Percentiles rank a stretch among this genome's conserved stretches.
phyloP scores from a whole-genome alignment of 2,329 filamentous ascomycete genomes.

The Penicillium sp. region DNA sequence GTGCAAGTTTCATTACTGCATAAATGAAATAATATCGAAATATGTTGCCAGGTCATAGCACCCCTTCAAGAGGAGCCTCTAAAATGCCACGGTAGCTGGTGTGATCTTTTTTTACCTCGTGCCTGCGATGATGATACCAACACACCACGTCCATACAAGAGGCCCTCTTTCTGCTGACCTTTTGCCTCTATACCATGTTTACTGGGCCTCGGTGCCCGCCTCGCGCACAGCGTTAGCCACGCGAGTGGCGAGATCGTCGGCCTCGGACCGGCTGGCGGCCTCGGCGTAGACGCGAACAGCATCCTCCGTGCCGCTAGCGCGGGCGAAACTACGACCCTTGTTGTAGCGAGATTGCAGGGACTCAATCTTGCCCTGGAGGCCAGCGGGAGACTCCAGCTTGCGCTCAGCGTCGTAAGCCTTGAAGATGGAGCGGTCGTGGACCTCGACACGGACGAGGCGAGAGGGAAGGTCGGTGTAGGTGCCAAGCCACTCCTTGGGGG shows the following conservation, averaged over 20 bases:
- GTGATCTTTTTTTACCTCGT: constrained; percentile 14
- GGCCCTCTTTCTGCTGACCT: background rate
- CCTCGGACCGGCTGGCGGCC: constrained; percentile 83
- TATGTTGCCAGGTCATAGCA: constrained; percentile 20
- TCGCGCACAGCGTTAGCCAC: constrained; percentile 75
- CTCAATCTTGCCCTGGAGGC: constrained; percentile 84
- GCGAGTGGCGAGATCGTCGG: constrained; percentile 84
- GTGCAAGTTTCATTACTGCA: constrained; percentile 27
- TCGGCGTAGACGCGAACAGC: constrained; percentile 95
- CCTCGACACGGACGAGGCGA: constrained; percentile 89
- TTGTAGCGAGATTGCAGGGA: constrained; percentile 86
- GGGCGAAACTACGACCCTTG: constrained; percentile 84
- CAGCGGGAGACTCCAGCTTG: constrained; percentile 74
- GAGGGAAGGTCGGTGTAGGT: constrained; percentile 96
- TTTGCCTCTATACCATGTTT: background rate
- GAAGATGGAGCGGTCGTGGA: constrained; percentile 85
- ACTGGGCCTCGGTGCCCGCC: constrained; percentile 37
- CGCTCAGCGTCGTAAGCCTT: constrained; percentile 91
- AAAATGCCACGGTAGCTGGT: constrained; percentile 11
- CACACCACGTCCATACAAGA: constrained; percentile 1
- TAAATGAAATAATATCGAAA: constrained; percentile 23
- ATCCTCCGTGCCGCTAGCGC: constrained; percentile 93
- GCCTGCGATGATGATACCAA: background rate
- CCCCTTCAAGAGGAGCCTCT: background rate
- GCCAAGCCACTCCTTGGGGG: constrained; percentile 83